These are phyloP conservation scores for Macroventuria anomochaeta DNA, from an alignment of 2,329 filamentous ascomycete species.

Conservation along the genomic window DNA sequence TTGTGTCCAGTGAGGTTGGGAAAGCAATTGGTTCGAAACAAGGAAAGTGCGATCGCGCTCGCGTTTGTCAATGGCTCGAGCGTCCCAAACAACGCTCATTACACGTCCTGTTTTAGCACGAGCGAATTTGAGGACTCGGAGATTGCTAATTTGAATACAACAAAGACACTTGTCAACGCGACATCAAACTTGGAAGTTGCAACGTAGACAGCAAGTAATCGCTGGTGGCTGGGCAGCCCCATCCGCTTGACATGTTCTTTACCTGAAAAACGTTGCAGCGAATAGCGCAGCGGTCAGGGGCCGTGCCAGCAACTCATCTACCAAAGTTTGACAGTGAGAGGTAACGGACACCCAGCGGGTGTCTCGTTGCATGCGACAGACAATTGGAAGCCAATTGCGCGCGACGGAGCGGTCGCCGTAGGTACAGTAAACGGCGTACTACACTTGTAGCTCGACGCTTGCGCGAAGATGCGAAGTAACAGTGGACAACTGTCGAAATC, in stretches of 20 bases:
- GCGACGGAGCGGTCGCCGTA: conserved; percentile 1
- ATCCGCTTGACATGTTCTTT: conserved; percentile 7
- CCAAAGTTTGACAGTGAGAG: conserved; percentile 16
- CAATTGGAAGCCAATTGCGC: conserved; percentile 1
- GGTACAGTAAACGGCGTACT: not conserved
- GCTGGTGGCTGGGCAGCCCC: conserved; percentile 8
- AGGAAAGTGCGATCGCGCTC: not conserved
- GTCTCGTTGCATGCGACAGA: conserved; percentile 1
- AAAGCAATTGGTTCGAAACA: conserved; percentile 1
- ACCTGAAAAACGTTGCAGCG: conserved; percentile 6
- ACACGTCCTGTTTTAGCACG: conserved; percentile 12
- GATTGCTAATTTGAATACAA: conserved; percentile 14
- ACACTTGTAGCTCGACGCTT: not conserved
- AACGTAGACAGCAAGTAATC: conserved; percentile 9
- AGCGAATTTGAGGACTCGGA: conserved; percentile 14
- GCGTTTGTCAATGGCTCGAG: conserved; percentile 13
- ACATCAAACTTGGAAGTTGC: conserved; percentile 3
- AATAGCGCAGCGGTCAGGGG: conserved; percentile 5
- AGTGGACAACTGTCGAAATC: not conserved
- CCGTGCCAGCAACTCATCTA: conserved; percentile 13
- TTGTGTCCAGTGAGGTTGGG: not conserved
- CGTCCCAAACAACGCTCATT: conserved; percentile 6
- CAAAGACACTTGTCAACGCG: conserved; percentile 4
- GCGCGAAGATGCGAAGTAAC: not conserved
- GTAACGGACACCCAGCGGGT: conserved; percentile 14